These are phyloP conservation scores for Letharia columbiana DNA, from an alignment of 495 filamentous ascomycete species.

Conservation along the genomic window DNA sequence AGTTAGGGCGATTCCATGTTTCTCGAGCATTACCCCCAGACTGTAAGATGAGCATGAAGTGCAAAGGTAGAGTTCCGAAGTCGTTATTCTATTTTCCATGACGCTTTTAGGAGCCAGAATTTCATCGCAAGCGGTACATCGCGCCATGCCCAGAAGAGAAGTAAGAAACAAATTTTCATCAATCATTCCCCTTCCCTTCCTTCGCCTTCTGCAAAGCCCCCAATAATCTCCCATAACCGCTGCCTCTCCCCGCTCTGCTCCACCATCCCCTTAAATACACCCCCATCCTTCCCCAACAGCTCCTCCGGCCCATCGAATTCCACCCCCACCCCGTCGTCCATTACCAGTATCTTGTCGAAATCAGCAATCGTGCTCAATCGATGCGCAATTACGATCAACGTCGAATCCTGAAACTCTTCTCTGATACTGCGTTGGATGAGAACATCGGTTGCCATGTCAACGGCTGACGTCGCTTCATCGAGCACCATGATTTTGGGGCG, in stretches of 20 bases:
- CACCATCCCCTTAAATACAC: constrained; percentile 64
- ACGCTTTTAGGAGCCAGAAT: neutral
- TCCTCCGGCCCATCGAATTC: constrained; percentile 67
- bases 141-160: neutral
- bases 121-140: neutral
- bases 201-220: constrained; percentile 17
- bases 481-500: constrained; percentile 78
- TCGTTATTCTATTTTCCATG: neutral
- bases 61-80: neutral
- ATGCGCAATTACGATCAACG: constrained; percentile 82
- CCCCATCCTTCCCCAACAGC: constrained; percentile 49
- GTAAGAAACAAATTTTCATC: neutral
- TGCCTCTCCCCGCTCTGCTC: constrained; percentile 65
- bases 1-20: too few relatives aligned
- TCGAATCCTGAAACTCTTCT: constrained; percentile 68
- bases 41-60: too few relatives aligned
- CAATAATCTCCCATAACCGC: constrained; percentile 48
- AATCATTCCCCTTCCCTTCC: neutral
- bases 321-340: constrained; percentile 64
- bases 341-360: constrained; percentile 75
- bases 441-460: constrained; percentile 78
- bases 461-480: constrained; percentile 82
- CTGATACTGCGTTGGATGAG: constrained; percentile 77
- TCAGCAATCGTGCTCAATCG: constrained; percentile 78
- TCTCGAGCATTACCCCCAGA: too few relatives aligned